These are phyloP conservation scores for Penicillium sclerotiorum DNA, from an alignment of 2,329 filamentous ascomycete genomes.

Conservation along the genomic window DNA sequence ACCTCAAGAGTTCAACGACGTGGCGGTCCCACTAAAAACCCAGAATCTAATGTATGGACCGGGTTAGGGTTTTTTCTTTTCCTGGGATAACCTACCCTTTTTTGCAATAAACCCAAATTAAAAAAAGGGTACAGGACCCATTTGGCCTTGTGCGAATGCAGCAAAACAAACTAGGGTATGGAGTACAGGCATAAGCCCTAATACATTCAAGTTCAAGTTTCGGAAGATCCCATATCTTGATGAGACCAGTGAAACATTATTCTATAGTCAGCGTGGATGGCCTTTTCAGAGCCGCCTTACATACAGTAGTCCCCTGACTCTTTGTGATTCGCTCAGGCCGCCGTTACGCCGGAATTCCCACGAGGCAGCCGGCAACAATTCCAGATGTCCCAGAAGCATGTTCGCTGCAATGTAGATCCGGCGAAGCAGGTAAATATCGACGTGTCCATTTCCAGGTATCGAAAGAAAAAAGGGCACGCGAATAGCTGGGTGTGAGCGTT, in stretches of 20 bases:
- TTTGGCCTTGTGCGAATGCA: background rate
- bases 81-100: background rate
- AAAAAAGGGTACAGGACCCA: background rate
- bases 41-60: conserved; percentile 8
- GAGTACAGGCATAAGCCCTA: background rate
- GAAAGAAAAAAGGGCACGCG: background rate
- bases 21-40: conserved; percentile 19
- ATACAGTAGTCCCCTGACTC: background rate
- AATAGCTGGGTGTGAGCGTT: background rate
- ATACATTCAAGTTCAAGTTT: background rate
- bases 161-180: background rate
- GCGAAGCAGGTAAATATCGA: background rate
- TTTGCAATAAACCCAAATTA: background rate
- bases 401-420: conserved; percentile 6
- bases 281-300: conserved; percentile 3
- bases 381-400: conserved; percentile 3
- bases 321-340: conserved; percentile 2
- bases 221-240: background rate
- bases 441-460: background rate
- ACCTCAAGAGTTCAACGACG: conserved; percentile 6
- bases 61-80: conserved; percentile 16
- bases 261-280: background rate
- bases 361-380: conserved; percentile 9
- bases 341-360: conserved; percentile 5
- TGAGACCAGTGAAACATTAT: background rate